Percentiles rank a stretch among this genome's conserved stretches.
Conservation (phyloP, 2,329 filamentous ascomycete genomes). For the Emydomyces testavorans region DNA sequence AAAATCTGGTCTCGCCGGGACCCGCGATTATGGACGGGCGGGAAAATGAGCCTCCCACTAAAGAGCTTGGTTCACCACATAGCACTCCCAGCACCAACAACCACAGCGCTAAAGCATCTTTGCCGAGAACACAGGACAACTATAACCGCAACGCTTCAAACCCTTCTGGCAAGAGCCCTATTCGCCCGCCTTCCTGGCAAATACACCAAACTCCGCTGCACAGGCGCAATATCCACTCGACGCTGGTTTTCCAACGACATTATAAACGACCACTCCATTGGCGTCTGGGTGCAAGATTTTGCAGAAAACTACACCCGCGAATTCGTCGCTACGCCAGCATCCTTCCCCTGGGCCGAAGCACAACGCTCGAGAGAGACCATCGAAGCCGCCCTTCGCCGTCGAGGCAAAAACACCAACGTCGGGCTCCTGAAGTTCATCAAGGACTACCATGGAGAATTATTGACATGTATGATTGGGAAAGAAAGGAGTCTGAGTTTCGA, state of each 20-base stretch:
- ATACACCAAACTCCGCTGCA: constrained; percentile 25
- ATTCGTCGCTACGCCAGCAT: constrained; percentile 7
- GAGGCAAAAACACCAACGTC: constrained; percentile 26
- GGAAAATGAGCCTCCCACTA: constrained; percentile 19
- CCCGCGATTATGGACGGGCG: constrained; percentile 30
- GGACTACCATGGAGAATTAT: constrained; percentile 29
- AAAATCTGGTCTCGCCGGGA: constrained; percentile 24
- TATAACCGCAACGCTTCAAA: constrained; percentile 33
- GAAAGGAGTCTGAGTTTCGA: constrained; percentile 32
- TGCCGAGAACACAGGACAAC: constrained; percentile 33
- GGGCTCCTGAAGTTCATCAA: constrained; percentile 34
- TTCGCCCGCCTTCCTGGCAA: constrained; percentile 25
- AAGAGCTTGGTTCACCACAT: constrained; percentile 25
- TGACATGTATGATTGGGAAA: constrained; percentile 31
- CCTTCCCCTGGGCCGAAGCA: constrained; percentile 29
- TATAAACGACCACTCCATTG: constrained; percentile 30
- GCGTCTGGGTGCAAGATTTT: constrained; percentile 30
- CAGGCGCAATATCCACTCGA: constrained; percentile 31
- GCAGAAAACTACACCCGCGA: constrained; percentile 23
- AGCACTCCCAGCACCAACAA: constrained; percentile 23
- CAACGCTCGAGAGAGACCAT: constrained; percentile 25
- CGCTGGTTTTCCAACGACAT: constrained; percentile 25
- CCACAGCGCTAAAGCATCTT: constrained; percentile 23
- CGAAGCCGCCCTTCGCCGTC: constrained; percentile 19
- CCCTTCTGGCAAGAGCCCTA: constrained; percentile 30